phyloP scores from a whole-genome alignment of 2,329 filamentous ascomycete species.

The Iodosphaeria phyllophila region DNA sequence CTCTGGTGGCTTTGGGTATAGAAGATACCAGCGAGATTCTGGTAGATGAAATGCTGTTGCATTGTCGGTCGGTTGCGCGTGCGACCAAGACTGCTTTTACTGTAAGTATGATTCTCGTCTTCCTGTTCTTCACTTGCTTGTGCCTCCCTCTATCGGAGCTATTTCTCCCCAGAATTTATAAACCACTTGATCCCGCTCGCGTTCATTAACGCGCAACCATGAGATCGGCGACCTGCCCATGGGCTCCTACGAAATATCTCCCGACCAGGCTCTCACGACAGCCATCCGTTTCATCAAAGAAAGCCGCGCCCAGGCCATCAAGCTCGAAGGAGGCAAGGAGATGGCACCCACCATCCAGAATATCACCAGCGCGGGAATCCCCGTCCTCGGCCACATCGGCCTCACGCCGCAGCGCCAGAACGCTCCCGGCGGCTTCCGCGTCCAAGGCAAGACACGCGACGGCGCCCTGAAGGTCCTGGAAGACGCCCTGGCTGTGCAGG shows the following conservation, averaged over 20 bases:
- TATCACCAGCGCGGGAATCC: constrained; percentile 77
- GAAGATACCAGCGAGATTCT: constrained; percentile 81
- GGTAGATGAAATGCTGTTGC: constrained; percentile 87
- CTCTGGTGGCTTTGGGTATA: constrained; percentile 95
- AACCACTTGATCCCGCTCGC: too few relatives aligned
- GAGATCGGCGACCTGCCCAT: constrained; percentile 88
- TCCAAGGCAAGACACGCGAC: constrained; percentile 72
- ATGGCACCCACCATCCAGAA: constrained; percentile 73
- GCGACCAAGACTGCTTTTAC: constrained; percentile 71
- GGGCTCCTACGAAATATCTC: constrained; percentile 84
- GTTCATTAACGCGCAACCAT: constrained; percentile 6
- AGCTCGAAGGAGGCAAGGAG: constrained; percentile 81
- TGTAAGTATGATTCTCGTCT: constrained; percentile 34
- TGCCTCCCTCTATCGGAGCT: constrained; percentile 1
- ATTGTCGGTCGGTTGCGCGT: constrained; percentile 76
- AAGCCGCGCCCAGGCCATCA: constrained; percentile 71
- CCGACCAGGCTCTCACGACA: constrained; percentile 68
- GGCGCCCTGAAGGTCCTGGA: constrained; percentile 58
- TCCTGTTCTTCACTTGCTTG: too few relatives aligned
- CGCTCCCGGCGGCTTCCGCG: constrained; percentile 79
- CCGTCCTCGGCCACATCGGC: constrained; percentile 84
- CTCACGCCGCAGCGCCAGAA: constrained; percentile 90
- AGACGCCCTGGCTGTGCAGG: constrained; percentile 78
- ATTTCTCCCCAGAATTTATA: too few relatives aligned
- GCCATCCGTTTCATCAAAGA: constrained; percentile 85